Conservation (phyloP, 441 rosid genomes). For the Pelargonium hybrid region DNA sequence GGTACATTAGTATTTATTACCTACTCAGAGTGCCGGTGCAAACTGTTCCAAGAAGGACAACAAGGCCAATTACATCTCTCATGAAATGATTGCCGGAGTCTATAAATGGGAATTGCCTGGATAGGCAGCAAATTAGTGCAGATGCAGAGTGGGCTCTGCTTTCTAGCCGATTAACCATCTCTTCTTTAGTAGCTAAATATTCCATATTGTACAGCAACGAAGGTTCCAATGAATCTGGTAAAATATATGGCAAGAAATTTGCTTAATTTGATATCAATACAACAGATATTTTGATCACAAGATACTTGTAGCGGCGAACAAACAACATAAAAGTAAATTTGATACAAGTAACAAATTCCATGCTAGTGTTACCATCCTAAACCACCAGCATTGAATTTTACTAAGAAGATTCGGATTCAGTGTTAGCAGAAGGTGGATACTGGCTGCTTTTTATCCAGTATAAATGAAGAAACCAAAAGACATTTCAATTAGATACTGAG, state of each 20-base stretch:
- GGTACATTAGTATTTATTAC: constrained; percentile 17
- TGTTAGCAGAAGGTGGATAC: background rate
- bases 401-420: no score
- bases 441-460: background rate
- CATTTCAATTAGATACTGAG: background rate
- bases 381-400: no score
- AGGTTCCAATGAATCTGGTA: constrained; percentile 33
- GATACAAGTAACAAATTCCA: background rate
- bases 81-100: constrained; percentile 16
- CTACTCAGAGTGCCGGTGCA: constrained; percentile 40
- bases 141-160: constrained; percentile 36
- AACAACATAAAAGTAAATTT: background rate
- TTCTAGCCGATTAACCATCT: constrained; percentile 32
- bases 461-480: background rate
- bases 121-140: constrained; percentile 28
- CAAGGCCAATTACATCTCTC: constrained; percentile 40
- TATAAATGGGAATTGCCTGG: constrained; percentile 11
- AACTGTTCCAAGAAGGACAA: constrained; percentile 64
- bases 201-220: constrained; percentile 14
- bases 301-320: background rate
- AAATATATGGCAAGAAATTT: constrained; percentile 1
- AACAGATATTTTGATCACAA: background rate
- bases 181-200: constrained; percentile 31
- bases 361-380: background rate
- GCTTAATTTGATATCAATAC: background rate